A percentile compares a stretch with the other conserved stretches of the same genome.
Conservation (phyloP, 768 basidiomycete genomes). For the Hortiboletus campestris region DNA sequence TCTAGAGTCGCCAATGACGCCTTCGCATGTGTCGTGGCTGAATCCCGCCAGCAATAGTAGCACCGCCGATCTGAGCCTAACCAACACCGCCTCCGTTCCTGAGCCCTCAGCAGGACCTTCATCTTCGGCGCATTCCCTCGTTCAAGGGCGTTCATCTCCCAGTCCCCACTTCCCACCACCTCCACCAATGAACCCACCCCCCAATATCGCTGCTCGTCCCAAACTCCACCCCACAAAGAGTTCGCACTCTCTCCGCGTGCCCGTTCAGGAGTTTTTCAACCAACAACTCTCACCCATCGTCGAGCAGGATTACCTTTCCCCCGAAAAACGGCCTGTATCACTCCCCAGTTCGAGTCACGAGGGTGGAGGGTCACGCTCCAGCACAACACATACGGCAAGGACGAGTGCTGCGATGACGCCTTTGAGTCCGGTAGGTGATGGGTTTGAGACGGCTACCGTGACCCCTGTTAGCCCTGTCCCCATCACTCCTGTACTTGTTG, state of each 20-base stretch:
- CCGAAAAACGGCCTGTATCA: conserved; percentile 39
- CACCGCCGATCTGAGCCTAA: conserved; percentile 2
- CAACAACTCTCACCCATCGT: conserved; percentile 62
- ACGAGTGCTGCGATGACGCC: conserved; percentile 32
- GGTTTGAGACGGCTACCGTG: conserved; percentile 21
- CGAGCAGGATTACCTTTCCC: conserved; percentile 63
- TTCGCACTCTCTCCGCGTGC: conserved; percentile 43
- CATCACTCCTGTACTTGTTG: conserved; percentile 24
- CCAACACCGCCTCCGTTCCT: background rate
- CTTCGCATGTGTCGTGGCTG: conserved; percentile 43
- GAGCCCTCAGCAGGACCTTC: conserved; percentile 6
- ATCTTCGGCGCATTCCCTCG: conserved; percentile 13
- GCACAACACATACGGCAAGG: conserved; percentile 33
- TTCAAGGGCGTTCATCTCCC: conserved; percentile 24
- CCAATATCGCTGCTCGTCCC: conserved; percentile 27
- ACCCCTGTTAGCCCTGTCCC: conserved; percentile 32
- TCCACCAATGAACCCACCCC: conserved; percentile 31
- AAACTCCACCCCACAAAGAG: conserved; percentile 36
- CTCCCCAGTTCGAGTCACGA: conserved; percentile 29
- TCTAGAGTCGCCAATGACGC: conserved; percentile 33
- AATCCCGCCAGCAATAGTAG: conserved; percentile 6
- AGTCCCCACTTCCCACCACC: conserved; percentile 35
- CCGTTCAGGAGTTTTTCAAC: conserved; percentile 29
- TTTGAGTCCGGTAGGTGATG: conserved; percentile 21
- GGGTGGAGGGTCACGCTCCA: conserved; percentile 25